These are phyloP conservation scores for Suillus discolor DNA, from an alignment of 768 basidiomycete genomes.

Conservation along the genomic window DNA sequence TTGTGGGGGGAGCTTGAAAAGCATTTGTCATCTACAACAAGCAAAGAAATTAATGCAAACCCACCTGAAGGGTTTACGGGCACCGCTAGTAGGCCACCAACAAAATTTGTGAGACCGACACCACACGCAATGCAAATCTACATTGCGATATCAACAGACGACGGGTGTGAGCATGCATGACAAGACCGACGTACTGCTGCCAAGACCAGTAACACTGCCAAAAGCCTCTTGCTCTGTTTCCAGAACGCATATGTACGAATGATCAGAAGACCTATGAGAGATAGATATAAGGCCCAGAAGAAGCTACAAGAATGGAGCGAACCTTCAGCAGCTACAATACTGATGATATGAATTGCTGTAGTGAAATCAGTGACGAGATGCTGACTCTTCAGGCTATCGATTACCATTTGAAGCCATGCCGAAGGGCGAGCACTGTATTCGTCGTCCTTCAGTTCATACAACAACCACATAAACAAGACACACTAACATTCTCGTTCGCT, in stretches of 20 bases:
- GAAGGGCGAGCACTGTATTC: neutral
- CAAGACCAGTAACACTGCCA: neutral
- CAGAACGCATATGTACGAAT: constrained; percentile 7
- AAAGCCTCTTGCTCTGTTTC: constrained; percentile 5
- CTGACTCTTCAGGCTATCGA: neutral
- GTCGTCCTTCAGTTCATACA: neutral
- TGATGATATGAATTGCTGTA: constrained; percentile 4
- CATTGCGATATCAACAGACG: neutral
- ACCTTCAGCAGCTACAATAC: constrained; percentile 6
- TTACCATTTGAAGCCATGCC: neutral
- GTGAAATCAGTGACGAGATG: neutral
- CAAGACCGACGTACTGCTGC: constrained; percentile 2
- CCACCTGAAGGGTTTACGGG: neutral
- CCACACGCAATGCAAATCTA: neutral
- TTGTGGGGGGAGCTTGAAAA: neutral
- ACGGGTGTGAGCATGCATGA: neutral
- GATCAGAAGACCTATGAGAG: constrained; percentile 2
- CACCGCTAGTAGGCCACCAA: no score
- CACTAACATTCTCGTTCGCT: neutral
- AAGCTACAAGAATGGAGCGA: neutral
- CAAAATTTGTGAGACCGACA: neutral
- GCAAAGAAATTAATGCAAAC: neutral
- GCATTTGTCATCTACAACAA: neutral
- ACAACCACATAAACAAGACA: neutral
- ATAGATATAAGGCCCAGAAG: neutral